Conservation (phyloP, 805 yeast species). For the Yamadazyma sp. region DNA sequence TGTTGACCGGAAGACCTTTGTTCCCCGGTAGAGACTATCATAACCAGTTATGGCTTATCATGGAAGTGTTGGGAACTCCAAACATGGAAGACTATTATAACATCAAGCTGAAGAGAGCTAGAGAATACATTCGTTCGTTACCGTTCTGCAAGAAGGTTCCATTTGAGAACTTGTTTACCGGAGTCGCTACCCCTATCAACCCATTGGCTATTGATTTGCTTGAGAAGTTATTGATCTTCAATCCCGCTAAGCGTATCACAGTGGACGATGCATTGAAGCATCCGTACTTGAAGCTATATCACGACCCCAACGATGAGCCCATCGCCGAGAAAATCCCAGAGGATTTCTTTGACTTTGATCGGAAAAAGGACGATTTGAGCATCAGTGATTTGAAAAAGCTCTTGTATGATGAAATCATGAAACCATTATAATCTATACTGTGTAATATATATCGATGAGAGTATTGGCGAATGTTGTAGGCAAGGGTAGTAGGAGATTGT, state of each 20-base stretch:
- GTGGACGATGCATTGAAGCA: conserved; percentile 77
- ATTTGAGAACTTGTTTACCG: conserved; percentile 48
- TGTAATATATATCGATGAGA: neutral
- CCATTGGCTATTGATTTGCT: conserved; percentile 59
- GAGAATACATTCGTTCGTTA: conserved; percentile 79
- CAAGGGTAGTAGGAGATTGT: no score
- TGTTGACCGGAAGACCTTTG: conserved; percentile 80
- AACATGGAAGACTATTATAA: conserved; percentile 71
- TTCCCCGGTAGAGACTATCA: conserved; percentile 96
- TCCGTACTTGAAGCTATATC: conserved; percentile 87
- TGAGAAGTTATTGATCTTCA: conserved; percentile 62
- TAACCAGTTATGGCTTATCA: conserved; percentile 81
- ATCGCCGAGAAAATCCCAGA: conserved; percentile 77
- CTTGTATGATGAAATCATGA: conserved; percentile 81
- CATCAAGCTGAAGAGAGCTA: conserved; percentile 78
- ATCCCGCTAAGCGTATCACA: conserved; percentile 69
- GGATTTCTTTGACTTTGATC: conserved; percentile 88
- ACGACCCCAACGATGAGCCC: conserved; percentile 94
- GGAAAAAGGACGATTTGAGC: conserved; percentile 72
- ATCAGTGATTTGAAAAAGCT: conserved; percentile 73
- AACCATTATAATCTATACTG: conserved; percentile 31
- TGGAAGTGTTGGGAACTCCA: conserved; percentile 88
- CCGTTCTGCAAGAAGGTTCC: conserved; percentile 69
- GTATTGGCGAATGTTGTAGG: no score
- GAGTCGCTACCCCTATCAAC: conserved; percentile 26